Percentiles rank a stretch among this genome's conserved stretches.
phyloP scores from a whole-genome alignment of 2,329 filamentous ascomycete species.

The Calonectria hongkongensis region DNA sequence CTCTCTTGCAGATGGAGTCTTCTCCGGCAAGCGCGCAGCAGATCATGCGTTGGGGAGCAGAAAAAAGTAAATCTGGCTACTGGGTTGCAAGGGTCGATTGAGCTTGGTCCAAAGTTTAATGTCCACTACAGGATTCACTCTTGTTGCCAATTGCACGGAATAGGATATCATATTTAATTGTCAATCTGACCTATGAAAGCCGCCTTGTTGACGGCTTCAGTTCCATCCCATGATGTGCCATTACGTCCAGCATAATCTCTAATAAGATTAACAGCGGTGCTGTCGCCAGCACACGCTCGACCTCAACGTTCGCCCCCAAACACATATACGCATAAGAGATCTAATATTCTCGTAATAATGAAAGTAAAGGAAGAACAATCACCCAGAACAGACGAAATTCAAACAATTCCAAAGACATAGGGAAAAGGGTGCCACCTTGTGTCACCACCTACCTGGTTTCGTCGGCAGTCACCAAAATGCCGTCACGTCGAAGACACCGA shows the following conservation, averaged over 20 bases:
- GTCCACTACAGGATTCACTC: background rate
- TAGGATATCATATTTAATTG: slow-evolving; percentile 7
- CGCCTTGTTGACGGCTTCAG: background rate
- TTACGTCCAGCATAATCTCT: slow-evolving; percentile 25
- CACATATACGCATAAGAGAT: slow-evolving; percentile 2
- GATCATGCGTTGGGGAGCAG: background rate
- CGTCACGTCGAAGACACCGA: slow-evolving; percentile 7
- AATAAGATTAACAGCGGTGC: slow-evolving; percentile 1
- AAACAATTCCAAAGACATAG: background rate
- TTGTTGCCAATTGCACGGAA: background rate
- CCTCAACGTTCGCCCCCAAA: background rate
- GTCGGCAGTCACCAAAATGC: background rate
- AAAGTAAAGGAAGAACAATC: background rate
- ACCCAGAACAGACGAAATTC: background rate
- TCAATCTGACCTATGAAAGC: slow-evolving; percentile 3
- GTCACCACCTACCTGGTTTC: background rate
- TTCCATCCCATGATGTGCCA: slow-evolving; percentile 16
- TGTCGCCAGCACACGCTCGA: slow-evolving; percentile 5
- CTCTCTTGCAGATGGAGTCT: slow-evolving; percentile 15
- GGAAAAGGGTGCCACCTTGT: background rate
- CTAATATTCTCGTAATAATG: slow-evolving; percentile 13
- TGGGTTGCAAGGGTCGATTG: background rate
- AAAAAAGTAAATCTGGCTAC: background rate
- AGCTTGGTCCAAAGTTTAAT: background rate
- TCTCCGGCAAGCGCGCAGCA: slow-evolving; percentile 4